Conservation (phyloP, 208 protist species). For the Trypanosoma brucei region DNA sequence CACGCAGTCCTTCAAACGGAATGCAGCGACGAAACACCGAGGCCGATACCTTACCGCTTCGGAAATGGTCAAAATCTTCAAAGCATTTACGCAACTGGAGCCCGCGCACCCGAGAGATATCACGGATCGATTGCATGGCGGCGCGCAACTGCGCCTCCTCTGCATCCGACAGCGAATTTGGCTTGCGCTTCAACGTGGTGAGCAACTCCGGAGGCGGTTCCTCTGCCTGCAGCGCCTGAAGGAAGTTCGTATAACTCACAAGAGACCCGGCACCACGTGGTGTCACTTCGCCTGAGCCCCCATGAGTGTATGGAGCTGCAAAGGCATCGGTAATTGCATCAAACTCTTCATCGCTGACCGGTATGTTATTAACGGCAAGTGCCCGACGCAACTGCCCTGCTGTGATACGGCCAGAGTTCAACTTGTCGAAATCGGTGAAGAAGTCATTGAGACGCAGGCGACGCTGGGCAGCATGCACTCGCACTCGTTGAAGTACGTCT, state of each 20-base stretch:
- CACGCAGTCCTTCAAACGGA: conserved; percentile 32
- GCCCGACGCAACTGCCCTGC: conserved; percentile 67
- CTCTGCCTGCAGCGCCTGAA: conserved; percentile 28
- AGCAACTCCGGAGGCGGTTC: conserved; percentile 30
- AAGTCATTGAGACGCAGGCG: conserved; percentile 74
- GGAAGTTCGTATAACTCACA: conserved; percentile 52
- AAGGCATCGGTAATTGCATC: conserved; percentile 33
- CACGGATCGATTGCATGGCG: conserved; percentile 36
- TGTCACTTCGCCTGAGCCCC: background rate
- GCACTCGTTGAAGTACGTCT: conserved; percentile 37
- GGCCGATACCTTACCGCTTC: conserved; percentile 57
- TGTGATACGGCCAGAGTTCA: conserved; percentile 74
- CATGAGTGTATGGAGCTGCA: conserved; percentile 5
- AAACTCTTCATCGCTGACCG: conserved; percentile 45
- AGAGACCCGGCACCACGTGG: conserved; percentile 5
- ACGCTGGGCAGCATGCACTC: conserved; percentile 46
- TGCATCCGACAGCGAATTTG: conserved; percentile 30
- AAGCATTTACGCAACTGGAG: conserved; percentile 54
- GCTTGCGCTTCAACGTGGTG: conserved; percentile 23
- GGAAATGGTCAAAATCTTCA: conserved; percentile 74
- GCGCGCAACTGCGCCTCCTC: conserved; percentile 39
- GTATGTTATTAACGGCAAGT: conserved; percentile 48
- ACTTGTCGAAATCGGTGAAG: conserved; percentile 83
- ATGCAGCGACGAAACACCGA: conserved; percentile 70
- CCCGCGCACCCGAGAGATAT: conserved; percentile 40